These are phyloP conservation scores for Microbotryum silenes-acaulis DNA, from an alignment of 1,284 basidiomycete species.

Conservation along the genomic window DNA sequence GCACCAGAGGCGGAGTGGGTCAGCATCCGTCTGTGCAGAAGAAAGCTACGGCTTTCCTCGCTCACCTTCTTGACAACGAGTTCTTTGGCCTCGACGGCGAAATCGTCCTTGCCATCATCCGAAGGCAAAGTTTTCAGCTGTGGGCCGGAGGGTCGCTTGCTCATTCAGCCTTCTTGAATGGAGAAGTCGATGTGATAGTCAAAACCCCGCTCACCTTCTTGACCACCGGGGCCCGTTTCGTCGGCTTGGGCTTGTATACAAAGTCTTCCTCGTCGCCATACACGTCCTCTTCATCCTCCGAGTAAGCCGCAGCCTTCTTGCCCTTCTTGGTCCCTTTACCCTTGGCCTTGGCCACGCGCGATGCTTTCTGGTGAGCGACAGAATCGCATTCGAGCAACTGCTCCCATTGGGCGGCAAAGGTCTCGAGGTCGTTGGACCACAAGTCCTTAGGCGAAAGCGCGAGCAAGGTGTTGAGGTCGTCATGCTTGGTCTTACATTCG, in stretches of 20 bases:
- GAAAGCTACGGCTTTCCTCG: no score
- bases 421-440: slow-evolving; percentile 85
- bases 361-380: slow-evolving; percentile 50
- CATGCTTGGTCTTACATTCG: slow-evolving; percentile 75
- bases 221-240: slow-evolving; percentile 47
- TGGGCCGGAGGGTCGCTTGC: no score
- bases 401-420: slow-evolving; percentile 78
- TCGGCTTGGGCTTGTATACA: slow-evolving; percentile 18
- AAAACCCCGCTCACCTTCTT: slow-evolving; percentile 36
- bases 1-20: background rate
- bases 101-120: no score
- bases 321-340: slow-evolving; percentile 56
- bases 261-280: slow-evolving; percentile 30
- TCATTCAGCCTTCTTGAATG: no score
- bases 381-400: slow-evolving; percentile 53
- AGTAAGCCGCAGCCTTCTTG: slow-evolving; percentile 7
- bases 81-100: no score
- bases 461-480: slow-evolving; percentile 70
- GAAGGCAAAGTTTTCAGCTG: no score
- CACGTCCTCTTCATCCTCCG: slow-evolving; percentile 51
- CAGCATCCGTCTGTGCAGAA: slow-evolving; percentile 41
- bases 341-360: slow-evolving; percentile 46
- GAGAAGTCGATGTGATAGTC: no score
- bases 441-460: slow-evolving; percentile 72
- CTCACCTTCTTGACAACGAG: no score